These are phyloP conservation scores for Conticribra guillardii DNA, from an alignment of 108 stramenopile genomes.

Conservation along the genomic window DNA sequence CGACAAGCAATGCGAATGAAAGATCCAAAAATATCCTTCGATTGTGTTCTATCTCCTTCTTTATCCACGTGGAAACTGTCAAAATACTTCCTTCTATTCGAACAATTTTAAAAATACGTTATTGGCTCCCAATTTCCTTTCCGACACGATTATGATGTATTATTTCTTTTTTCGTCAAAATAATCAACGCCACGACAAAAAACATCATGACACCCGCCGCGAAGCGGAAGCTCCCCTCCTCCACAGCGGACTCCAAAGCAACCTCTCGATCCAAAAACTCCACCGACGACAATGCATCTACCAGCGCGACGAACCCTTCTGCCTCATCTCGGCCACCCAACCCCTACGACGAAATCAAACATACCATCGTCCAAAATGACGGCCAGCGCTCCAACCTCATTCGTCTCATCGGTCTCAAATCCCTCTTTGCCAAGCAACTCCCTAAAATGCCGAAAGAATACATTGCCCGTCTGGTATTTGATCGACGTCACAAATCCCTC, in stretches of 20 bases:
- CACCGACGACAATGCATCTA: not conserved
- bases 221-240: not conserved
- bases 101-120: too few species aligned
- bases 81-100: too few species aligned
- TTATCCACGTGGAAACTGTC: too few species aligned
- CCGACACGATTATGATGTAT: too few species aligned
- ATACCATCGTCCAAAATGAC: constrained; percentile 84
- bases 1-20: too few species aligned
- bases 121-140: too few species aligned
- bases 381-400: constrained; percentile 75
- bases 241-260: not conserved
- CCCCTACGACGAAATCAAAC: constrained; percentile 67
- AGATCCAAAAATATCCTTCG: too few species aligned
- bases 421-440: constrained; percentile 95
- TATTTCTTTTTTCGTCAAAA: too few species aligned
- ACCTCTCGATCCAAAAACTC: not conserved
- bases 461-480: constrained; percentile 98
- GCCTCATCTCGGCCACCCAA: constrained; percentile 30
- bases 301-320: not conserved
- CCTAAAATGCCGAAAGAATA: constrained; percentile 99
- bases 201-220: not conserved
- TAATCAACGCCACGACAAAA: not conserved
- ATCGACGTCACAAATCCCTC: constrained; percentile 90
- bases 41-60: too few species aligned
- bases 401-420: constrained; percentile 91